Evolutionary conservation across 306 rosid genomes (phyloP), one percentile per base, ranked within the genome.

Genomic region (Citrullus mucosospermus): DNA sequence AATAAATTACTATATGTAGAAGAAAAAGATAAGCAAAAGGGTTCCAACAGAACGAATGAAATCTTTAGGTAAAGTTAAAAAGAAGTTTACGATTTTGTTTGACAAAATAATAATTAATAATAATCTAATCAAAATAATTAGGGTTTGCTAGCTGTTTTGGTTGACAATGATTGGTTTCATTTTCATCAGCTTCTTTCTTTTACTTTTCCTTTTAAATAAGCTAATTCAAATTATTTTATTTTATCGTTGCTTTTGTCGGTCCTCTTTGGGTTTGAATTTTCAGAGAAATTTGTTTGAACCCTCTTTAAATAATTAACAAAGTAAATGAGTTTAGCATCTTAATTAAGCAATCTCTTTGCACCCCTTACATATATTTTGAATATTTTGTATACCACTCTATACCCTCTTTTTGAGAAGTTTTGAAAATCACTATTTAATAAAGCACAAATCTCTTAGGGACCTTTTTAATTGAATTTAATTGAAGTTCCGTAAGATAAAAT

Each of bases 251-350:
- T 69, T 62, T 78, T 85, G 83, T 88, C 86, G 83, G 78, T 77
- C 84, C 58, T 78, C n/a, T 34, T 32, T 44, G 80, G 79, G 80
- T 84, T 83, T 87, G 87, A 82, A 87, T 76, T 57, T 69, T 44
- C 28, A 74, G 73, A 81, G 84, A 87, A 85, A 76, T n/a, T 2
- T 25, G 80, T 83, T 83, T 87, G 87, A 87, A 87, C 60, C 41
- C 54, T 41, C 56, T 44, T 80, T 65, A 55, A 80, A 80, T 61
- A 84, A 53, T 53, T 53, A 53, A 2, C 17, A 53, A 58, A 81
- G 18, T 79, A 59, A 48, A 55, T 20, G 56, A 70, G 39, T 20
- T 70, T 44, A 48, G 22, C 14, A 48, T 48, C 58, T 71, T 69
- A 69, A 69, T 48, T 48, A 48, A 48, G n/a, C 56, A 69, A 69